phyloP scores from a whole-genome alignment of 805 yeast genomes.

The Tetrapisispora phaffii region DNA sequence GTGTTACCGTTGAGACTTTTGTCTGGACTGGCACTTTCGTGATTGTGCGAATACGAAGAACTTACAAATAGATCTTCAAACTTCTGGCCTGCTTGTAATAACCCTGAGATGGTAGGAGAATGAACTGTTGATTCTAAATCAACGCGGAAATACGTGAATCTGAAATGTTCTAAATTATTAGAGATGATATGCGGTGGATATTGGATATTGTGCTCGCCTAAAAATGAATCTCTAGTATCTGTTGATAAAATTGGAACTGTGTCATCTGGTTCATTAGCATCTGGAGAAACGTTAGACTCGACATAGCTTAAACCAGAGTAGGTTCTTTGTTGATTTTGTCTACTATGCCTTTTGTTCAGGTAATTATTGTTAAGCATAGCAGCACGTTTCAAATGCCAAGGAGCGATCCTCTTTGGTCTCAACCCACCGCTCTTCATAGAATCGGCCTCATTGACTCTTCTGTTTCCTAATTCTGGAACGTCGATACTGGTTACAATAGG shows the following conservation, averaged over 20 bases:
- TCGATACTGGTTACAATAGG: slow-evolving; percentile 38
- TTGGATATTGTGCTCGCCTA: slow-evolving; percentile 28
- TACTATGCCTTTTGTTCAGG: not conserved
- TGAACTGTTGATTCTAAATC: slow-evolving; percentile 84
- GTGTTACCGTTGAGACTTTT: not conserved
- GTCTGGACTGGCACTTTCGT: not conserved
- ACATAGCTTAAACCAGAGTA: not conserved
- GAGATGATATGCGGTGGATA: slow-evolving; percentile 38
- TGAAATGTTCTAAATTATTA: slow-evolving; percentile 44
- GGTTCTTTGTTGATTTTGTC: not conserved
- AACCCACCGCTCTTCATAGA: slow-evolving; percentile 47
- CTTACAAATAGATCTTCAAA: slow-evolving; percentile 57
- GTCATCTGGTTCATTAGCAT: not conserved
- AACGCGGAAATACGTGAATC: slow-evolving; percentile 89
- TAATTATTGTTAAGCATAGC: slow-evolving; percentile 2
- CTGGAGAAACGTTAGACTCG: not conserved
- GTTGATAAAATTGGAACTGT: slow-evolving; percentile 1
- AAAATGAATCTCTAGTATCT: slow-evolving; percentile 19
- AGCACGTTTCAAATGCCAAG: slow-evolving; percentile 46
- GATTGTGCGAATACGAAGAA: not conserved
- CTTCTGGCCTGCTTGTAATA: slow-evolving; percentile 51
- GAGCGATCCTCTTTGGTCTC: slow-evolving; percentile 65
- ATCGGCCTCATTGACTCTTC: slow-evolving; percentile 47
- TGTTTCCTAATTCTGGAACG: slow-evolving; percentile 33
- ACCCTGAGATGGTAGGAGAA: slow-evolving; percentile 77